A percentile compares a stretch with the other conserved stretches of the same genome.
Conservation (phyloP, 1,139 yeast genomes). For the Chernovozyma aurita region DNA sequence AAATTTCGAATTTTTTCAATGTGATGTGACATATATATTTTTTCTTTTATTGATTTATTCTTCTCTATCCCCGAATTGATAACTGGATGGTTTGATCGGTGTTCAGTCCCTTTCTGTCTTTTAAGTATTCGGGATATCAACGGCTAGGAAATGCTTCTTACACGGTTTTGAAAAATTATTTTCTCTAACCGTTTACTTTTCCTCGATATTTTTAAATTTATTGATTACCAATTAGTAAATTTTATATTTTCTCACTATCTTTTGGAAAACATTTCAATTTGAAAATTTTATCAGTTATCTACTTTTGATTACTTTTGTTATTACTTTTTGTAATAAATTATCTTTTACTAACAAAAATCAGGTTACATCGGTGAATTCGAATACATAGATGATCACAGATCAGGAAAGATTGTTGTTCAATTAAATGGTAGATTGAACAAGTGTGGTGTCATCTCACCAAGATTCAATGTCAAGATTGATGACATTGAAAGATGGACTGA, state of each 20-base stretch:
- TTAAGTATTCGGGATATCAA: constrained; percentile 91
- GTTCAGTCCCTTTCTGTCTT: constrained; percentile 92
- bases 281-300: no score
- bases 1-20: constrained; percentile 7
- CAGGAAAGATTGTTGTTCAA: constrained; percentile 96
- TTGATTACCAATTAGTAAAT: constrained; percentile 3
- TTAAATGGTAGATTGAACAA: constrained; percentile 97
- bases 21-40: constrained; percentile 7
- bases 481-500: constrained; percentile 98
- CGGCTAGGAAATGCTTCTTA: constrained; percentile 66
- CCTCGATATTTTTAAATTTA: constrained; percentile 47
- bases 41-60: no score
- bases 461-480: constrained; percentile 90
- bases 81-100: constrained; percentile 96
- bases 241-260: background rate
- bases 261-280: background rate
- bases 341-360: constrained; percentile 6
- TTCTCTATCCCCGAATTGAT: constrained; percentile 67
- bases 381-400: constrained; percentile 98
- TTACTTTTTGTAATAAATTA: background rate
- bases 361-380: constrained; percentile 99
- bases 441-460: constrained; percentile 97
- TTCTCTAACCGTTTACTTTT: constrained; percentile 63
- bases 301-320: no score
- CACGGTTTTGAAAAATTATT: constrained; percentile 49